Evolutionary conservation across 176 grass and related monocot species (phyloP), one percentile per base, ranked within the genome.

Genomic region (Zea luxurians): DNA sequence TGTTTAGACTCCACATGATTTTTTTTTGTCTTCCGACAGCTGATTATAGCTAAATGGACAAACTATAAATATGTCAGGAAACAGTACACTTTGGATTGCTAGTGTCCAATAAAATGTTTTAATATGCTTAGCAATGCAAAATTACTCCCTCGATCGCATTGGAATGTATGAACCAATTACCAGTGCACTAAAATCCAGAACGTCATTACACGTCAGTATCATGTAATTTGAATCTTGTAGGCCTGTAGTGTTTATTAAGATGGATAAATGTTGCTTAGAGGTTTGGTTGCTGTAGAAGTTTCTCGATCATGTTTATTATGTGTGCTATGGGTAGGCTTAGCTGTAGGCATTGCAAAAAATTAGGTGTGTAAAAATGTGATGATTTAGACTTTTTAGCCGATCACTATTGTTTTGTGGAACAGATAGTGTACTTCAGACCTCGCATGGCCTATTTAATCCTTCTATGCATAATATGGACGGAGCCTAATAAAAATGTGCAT

Each of bases 41-140:
- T 47, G 8, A 13, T 74, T 74, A 61, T 13, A 53, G 12, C 61
- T 38, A 2, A 18, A 50, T 77, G 27, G 27, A 49, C 6, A 35
- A 63, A 37, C 27, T 75, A 18, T 13, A n/a, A 67, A 85, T 43
- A 80, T 57, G 7, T 27, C 61, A 53, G 42, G 10, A 36, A 74
- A 49, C 34, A 47, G 15, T 74, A 61, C 13, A 21, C 49, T 86
- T 41, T 75, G 62, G 48, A 75, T 60, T 48, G 10, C 35, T 3
- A 68, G n/a, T 59, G 49, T 59, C 4, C 10, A 50, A 8, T 10
- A 17, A 8, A 41, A 66, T n/a, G 42, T 76, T 77, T 13, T 11
- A 77, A 12, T 9, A 73, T 73, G n/a, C 36, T 41, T 27, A 16
- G 20, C 37, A 4, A 4, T 72, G 4, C 11, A 48, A 42, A 43